phyloP scores from a whole-genome alignment of 2,329 filamentous ascomycete species.

The Aureobasidium sp. region DNA sequence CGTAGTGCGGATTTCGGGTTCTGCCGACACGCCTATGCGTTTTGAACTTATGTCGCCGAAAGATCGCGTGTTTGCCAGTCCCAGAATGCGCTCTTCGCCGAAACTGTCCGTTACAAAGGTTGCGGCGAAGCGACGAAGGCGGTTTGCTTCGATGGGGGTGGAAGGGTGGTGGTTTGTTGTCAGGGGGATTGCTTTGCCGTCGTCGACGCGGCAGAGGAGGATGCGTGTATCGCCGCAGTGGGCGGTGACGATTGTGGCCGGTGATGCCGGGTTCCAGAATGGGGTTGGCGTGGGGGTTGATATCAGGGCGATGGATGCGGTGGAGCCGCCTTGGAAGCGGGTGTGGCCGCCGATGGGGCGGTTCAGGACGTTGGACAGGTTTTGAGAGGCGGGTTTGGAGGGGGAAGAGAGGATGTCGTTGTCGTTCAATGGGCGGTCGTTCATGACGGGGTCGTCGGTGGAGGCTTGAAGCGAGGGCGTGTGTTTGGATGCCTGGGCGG shows the following conservation, averaged over 20 bases:
- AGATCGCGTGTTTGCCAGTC: constrained; percentile 85
- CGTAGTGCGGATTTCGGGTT: constrained; percentile 76
- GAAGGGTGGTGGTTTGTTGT: constrained; percentile 91
- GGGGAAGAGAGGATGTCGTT: constrained; percentile 72
- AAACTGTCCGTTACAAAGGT: constrained; percentile 93
- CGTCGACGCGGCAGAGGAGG: constrained; percentile 78
- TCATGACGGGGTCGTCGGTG: constrained; percentile 54
- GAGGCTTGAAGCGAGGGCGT: constrained; percentile 19
- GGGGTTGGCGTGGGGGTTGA: constrained; percentile 86
- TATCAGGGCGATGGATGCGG: constrained; percentile 80
- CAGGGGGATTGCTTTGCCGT: constrained; percentile 70
- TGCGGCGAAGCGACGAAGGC: constrained; percentile 77
- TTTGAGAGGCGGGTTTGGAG: constrained; percentile 37
- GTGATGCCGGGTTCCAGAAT: constrained; percentile 88
- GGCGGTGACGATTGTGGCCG: constrained; percentile 75
- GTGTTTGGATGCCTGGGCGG: constrained; percentile 75
- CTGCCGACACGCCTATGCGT: constrained; percentile 85
- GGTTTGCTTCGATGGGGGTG: constrained; percentile 73
- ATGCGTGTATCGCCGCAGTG: constrained; percentile 93
- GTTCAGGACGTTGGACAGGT: constrained; percentile 37
- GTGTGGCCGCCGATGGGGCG: constrained; percentile 62
- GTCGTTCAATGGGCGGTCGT: constrained; percentile 74
- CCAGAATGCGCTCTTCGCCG: constrained; percentile 90
- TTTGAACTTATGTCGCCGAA: constrained; percentile 93
- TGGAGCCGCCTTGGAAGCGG: constrained; percentile 90